phyloP scores from a whole-genome alignment of 306 rosid genomes.

The Cucurbita pepo region DNA sequence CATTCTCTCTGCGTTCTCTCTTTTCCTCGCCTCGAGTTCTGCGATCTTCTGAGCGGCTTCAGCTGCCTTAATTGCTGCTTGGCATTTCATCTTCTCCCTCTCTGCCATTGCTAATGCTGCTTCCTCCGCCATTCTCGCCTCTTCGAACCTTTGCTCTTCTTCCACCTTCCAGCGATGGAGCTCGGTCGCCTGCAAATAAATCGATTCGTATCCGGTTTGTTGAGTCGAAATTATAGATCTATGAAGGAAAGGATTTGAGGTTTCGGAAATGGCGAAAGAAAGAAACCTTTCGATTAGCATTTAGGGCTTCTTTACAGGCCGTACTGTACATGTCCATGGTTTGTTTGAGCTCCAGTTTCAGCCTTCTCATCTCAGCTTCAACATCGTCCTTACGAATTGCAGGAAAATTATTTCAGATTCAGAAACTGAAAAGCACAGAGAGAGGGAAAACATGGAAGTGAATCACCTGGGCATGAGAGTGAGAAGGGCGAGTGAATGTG shows the following conservation, averaged over 20 bases:
- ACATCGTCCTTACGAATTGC: constrained; percentile 39
- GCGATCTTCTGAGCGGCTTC: constrained; percentile 43
- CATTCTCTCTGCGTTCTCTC: constrained; percentile 30
- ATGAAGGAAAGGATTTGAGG: background rate
- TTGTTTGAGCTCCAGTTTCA: constrained; percentile 66
- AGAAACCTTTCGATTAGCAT: constrained; percentile 51
- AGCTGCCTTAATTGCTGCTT: constrained; percentile 51
- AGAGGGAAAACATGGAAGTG: background rate
- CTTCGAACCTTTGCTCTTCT: constrained; percentile 48
- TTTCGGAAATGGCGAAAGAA: background rate
- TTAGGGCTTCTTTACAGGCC: constrained; percentile 68
- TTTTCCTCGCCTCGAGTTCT: constrained; percentile 46
- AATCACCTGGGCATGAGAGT: background rate
- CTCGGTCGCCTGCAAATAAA: constrained; percentile 37
- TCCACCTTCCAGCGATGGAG: constrained; percentile 59
- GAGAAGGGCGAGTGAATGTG: background rate
- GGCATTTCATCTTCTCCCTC: constrained; percentile 45
- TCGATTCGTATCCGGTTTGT: background rate
- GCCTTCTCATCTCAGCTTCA: constrained; percentile 82
- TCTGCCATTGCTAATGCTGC: constrained; percentile 39
- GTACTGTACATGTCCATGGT: constrained; percentile 79
- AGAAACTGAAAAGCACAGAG: background rate
- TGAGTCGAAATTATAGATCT: background rate
- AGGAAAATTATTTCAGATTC: too few relatives aligned
- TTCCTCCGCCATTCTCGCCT: constrained; percentile 32